Evolutionary conservation across 768 basidiomycete genomes (phyloP).

Genomic region (Amanita inopinata): DNA sequence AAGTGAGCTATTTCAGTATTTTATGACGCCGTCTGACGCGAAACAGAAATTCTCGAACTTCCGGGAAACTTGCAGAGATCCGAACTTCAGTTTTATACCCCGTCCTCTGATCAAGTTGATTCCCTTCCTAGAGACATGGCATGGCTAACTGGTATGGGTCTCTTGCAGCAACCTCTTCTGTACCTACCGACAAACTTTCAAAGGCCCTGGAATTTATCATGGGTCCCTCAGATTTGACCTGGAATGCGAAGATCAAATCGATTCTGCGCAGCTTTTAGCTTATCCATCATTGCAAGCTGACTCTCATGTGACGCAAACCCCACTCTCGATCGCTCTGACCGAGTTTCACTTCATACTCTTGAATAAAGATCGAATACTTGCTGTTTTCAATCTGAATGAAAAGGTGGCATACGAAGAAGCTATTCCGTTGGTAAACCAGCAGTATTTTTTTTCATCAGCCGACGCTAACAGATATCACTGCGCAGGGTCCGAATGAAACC

Average conservation of each 20-base stretch:
- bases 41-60: conserved; percentile 79
- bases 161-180: not conserved
- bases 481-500: conserved; percentile 65
- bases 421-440: conserved; percentile 58
- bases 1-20: conserved; percentile 12
- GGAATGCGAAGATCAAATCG: conserved; percentile 64
- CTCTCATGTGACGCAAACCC: conserved; percentile 33
- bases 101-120: conserved; percentile 57
- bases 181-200: conserved; percentile 5
- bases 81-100: conserved; percentile 73
- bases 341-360: conserved; percentile 90
- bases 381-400: conserved; percentile 73
- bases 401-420: conserved; percentile 75
- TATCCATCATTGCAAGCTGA: conserved; percentile 44
- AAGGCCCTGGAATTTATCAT: conserved; percentile 85
- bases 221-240: conserved; percentile 65
- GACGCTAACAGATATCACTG: not conserved
- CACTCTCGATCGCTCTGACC: conserved; percentile 73
- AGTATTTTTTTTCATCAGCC: not conserved
- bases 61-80: conserved; percentile 71
- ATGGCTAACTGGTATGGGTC: conserved; percentile 77
- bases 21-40: conserved; percentile 13
- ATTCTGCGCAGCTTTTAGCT: conserved; percentile 69
- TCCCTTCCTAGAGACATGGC: conserved; percentile 70
- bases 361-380: conserved; percentile 69